Conservation (phyloP, 306 rosid species). For the Sicyos edulis region DNA sequence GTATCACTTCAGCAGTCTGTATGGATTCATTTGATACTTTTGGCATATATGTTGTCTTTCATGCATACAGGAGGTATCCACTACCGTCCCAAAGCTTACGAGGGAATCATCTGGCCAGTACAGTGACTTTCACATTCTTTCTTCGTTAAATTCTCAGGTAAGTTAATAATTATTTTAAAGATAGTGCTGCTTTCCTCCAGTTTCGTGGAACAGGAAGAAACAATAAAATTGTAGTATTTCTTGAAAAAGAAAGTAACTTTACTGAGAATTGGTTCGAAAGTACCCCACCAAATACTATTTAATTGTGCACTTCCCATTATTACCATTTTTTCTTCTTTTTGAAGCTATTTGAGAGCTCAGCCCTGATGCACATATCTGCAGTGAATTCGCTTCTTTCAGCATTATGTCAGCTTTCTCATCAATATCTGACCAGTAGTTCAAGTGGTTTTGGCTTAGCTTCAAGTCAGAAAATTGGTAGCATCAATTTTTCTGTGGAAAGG, state of each 20-base stretch:
- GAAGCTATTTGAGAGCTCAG: constrained; percentile 96
- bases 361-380: constrained; percentile 80
- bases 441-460: constrained; percentile 56
- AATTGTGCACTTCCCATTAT: background rate
- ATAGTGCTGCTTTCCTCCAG: constrained; percentile 1
- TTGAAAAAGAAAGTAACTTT: background rate
- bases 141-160: constrained; percentile 96
- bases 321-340: constrained; percentile 28
- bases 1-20: background rate
- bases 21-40: background rate
- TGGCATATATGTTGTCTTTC: constrained; percentile 17
- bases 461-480: constrained; percentile 80
- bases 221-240: background rate
- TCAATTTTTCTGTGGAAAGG: constrained; percentile 87
- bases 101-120: constrained; percentile 76
- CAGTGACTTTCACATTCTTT: constrained; percentile 91
- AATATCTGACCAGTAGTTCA: constrained; percentile 55
- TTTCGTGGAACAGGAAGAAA: background rate
- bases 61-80: constrained; percentile 74
- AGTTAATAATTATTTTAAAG: constrained; percentile 17
- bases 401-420: constrained; percentile 80
- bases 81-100: constrained; percentile 66
- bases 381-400: constrained; percentile 92
- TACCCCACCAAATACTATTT: background rate
- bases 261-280: background rate